phyloP scores from a whole-genome alignment of 1,139 yeast genomes.

The Hyphopichia burtonii region DNA sequence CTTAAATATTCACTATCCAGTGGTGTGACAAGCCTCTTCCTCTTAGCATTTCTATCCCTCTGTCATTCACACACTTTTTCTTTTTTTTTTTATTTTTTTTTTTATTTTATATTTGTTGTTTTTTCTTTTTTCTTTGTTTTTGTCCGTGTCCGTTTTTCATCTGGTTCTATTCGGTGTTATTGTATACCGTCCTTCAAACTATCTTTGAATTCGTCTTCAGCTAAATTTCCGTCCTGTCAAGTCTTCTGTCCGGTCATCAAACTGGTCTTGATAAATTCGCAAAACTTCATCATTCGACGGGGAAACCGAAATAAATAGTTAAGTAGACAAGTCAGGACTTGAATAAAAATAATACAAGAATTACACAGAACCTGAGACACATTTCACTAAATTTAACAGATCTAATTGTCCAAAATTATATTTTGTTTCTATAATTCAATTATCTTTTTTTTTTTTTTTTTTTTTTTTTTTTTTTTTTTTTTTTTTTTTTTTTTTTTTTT shows the following conservation, averaged over 20 bases:
- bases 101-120: too few species aligned
- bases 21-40: background rate
- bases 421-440: background rate
- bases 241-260: too few species aligned
- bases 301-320: too few species aligned
- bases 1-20: background rate
- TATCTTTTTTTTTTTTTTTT: background rate
- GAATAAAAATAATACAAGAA: background rate
- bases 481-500: background rate
- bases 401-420: background rate
- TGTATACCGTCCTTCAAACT: too few species aligned
- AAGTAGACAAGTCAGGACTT: too few species aligned
- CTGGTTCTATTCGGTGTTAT: background rate
- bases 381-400: background rate
- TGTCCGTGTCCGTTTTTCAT: background rate
- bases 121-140: background rate
- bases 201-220: background rate
- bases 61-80: too few species aligned
- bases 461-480: background rate
- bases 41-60: too few species aligned
- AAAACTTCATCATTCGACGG: too few species aligned
- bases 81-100: too few species aligned
- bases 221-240: too few species aligned
- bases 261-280: too few species aligned
- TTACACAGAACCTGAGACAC: conserved; percentile 1